Percentiles rank a stretch among this genome's conserved stretches.
These are phyloP conservation scores for Gossypium longicalyx DNA, from an alignment of 345 rosid species.

Conservation along the genomic window DNA sequence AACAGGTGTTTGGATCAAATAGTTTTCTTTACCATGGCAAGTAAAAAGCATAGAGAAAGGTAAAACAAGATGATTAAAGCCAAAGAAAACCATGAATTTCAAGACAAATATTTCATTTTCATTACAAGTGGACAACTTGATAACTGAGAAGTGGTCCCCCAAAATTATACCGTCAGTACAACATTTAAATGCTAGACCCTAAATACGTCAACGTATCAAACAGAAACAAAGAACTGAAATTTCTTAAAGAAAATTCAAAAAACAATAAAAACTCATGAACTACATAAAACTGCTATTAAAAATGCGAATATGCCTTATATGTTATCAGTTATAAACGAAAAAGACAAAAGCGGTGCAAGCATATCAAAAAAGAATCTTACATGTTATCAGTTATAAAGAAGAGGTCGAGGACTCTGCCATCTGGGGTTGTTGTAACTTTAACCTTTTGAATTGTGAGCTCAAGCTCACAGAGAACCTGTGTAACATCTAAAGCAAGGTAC, in stretches of 20 bases:
- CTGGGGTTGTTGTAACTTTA: slow-evolving; percentile 82
- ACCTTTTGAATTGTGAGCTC: slow-evolving; percentile 80
- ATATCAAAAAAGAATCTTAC: slow-evolving; percentile 34
- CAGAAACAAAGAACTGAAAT: background rate
- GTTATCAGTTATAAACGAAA: background rate
- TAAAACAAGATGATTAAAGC: slow-evolving; percentile 4
- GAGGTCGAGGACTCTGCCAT: slow-evolving; percentile 74
- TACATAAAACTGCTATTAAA: background rate
- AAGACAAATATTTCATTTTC: slow-evolving; percentile 1
- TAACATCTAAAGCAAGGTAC: slow-evolving; percentile 54
- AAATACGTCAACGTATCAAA: background rate
- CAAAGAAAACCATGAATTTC: background rate
- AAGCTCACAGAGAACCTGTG: slow-evolving; percentile 72
- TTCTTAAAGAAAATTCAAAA: background rate
- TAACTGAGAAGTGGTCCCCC: slow-evolving; percentile 4
- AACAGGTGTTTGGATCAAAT: background rate
- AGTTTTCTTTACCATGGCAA: background rate
- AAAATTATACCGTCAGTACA: background rate
- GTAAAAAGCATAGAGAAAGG: background rate
- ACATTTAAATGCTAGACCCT: background rate
- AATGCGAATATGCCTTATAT: background rate
- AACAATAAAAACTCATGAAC: background rate
- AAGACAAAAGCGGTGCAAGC: background rate
- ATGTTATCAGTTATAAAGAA: slow-evolving; percentile 75
- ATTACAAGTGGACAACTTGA: background rate